phyloP scores from a whole-genome alignment of 2,329 filamentous ascomycete species.

The Cladosporium halotolerans region DNA sequence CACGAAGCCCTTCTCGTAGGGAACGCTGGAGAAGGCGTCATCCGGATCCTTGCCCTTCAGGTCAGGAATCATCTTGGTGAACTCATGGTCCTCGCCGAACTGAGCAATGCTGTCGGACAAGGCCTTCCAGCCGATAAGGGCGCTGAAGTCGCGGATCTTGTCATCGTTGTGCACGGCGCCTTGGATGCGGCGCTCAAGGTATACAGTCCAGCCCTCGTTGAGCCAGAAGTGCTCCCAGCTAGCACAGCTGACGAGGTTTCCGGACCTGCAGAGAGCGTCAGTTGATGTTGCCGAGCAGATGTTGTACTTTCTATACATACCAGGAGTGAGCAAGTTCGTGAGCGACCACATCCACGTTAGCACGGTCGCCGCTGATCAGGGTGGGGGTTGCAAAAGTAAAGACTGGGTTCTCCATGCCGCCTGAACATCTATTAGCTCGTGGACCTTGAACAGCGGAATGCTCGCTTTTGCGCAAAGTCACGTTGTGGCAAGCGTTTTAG shows the following conservation, averaged over 20 bases:
- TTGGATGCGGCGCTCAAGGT: conserved; percentile 80
- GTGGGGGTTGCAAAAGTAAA: conserved; percentile 95
- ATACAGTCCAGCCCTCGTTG: conserved; percentile 85
- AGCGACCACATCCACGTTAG: conserved; percentile 94
- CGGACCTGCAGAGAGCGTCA: conserved; percentile 43
- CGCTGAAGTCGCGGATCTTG: conserved; percentile 82
- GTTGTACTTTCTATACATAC: conserved; percentile 28
- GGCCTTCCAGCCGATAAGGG: conserved; percentile 92
- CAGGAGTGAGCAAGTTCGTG: conserved; percentile 73
- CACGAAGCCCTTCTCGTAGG: conserved; percentile 95
- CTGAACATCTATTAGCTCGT: neutral
- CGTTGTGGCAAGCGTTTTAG: too few relatives aligned
- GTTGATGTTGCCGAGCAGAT: too few relatives aligned
- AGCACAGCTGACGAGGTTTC: conserved; percentile 72
- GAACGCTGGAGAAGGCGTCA: conserved; percentile 85
- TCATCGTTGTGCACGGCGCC: conserved; percentile 71
- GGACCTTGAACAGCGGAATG: neutral
- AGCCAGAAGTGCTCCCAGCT: conserved; percentile 74
- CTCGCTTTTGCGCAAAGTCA: too few relatives aligned
- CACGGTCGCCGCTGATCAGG: conserved; percentile 73
- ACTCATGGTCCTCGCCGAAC: conserved; percentile 79
- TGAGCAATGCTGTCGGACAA: conserved; percentile 72
- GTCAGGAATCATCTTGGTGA: conserved; percentile 83
- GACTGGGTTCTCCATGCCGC: conserved; percentile 60
- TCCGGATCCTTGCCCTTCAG: conserved; percentile 90